Evolutionary conservation across 257 asterid genomes (phyloP).

Genomic region (Asclepias syriaca): DNA sequence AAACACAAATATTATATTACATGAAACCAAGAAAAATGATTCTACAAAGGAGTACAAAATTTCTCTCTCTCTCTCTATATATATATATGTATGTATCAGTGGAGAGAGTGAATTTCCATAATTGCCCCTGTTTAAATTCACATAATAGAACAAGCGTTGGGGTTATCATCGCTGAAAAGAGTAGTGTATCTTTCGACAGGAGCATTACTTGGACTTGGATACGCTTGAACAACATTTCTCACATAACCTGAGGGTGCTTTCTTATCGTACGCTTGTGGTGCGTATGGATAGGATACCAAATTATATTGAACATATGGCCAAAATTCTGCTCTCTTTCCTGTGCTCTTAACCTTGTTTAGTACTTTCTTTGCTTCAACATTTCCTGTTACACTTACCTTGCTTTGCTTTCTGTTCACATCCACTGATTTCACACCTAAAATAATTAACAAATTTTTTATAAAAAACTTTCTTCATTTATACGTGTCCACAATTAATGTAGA

Average conservation of each 20-base stretch:
- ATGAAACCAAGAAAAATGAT: not conserved
- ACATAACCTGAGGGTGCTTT: constrained; percentile 77
- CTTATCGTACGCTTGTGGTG: constrained; percentile 60
- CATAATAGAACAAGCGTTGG: constrained; percentile 68
- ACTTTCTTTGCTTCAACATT: constrained; percentile 55
- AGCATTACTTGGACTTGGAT: constrained; percentile 29
- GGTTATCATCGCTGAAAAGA: constrained; percentile 69
- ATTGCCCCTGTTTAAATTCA: constrained; percentile 8
- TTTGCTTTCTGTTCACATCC: constrained; percentile 53
- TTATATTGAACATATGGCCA: constrained; percentile 71
- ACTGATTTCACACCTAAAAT: constrained; percentile 54
- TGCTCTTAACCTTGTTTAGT: constrained; percentile 36
- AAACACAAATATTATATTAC: not conserved
- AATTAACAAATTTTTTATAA: not conserved
- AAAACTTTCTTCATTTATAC: no score
- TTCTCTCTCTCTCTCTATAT: not conserved
- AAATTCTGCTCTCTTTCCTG: constrained; percentile 64
- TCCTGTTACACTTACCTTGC: constrained; percentile 58
- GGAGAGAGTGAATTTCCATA: not conserved
- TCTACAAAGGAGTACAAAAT: not conserved
- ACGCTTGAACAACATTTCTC: constrained; percentile 57
- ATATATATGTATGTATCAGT: no score
- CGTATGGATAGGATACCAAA: constrained; percentile 63
- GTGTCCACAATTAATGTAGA: no score
- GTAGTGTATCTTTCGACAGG: constrained; percentile 36